A percentile compares a stretch with the other conserved stretches of the same genome.
These are phyloP conservation scores for Aspergillus versicolor DNA, from an alignment of 2,329 filamentous ascomycete genomes.

Conservation along the genomic window DNA sequence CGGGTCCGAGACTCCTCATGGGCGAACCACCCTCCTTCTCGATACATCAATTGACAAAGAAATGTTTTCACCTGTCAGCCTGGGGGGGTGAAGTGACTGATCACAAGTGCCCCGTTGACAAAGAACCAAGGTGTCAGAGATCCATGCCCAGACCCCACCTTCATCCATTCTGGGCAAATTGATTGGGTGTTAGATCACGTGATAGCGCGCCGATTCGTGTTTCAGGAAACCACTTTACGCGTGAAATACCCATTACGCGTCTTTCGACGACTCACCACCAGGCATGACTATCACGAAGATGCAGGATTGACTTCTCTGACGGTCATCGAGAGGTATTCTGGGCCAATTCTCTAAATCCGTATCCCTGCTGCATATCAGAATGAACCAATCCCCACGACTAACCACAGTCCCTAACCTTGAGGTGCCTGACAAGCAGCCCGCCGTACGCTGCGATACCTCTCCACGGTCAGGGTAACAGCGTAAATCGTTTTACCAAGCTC, in stretches of 20 bases:
- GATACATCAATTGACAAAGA: not conserved
- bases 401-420: not conserved
- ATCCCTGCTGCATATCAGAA: not conserved
- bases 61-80: not conserved
- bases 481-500: constrained; percentile 11
- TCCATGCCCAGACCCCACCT: not conserved
- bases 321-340: not conserved
- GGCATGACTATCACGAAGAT: not conserved
- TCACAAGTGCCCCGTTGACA: not conserved
- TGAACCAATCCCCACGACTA: not conserved
- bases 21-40: too few relatives aligned
- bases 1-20: too few relatives aligned
- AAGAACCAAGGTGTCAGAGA: not conserved
- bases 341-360: too few relatives aligned
- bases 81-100: not conserved
- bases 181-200: constrained; percentile 31
- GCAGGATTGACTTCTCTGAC: not conserved
- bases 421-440: not conserved
- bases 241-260: constrained; percentile 29
- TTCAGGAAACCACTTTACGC: constrained; percentile 35
- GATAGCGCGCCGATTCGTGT: constrained; percentile 40
- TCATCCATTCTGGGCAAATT: not conserved
- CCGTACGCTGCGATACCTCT: constrained; percentile 6
- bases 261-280: constrained; percentile 22
- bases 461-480: constrained; percentile 1